Conservation (phyloP, 495 filamentous ascomycete genomes). For the Amorphotheca resinae region DNA sequence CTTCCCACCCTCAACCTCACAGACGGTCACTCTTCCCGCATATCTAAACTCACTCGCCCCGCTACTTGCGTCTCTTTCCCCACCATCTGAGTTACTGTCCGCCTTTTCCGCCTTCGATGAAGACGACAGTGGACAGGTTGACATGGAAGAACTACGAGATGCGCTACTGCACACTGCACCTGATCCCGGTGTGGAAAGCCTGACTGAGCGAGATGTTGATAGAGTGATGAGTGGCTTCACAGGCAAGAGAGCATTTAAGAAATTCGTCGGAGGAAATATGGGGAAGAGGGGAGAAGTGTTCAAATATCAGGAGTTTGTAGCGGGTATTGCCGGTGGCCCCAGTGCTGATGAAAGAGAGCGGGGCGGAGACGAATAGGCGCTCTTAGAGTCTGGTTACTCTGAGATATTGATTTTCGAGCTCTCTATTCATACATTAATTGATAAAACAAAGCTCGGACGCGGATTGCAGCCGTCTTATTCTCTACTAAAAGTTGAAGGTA, state of each 20-base stretch:
- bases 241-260: constrained; percentile 63
- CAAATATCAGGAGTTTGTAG: constrained; percentile 66
- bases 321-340: constrained; percentile 35
- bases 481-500: no score
- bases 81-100: constrained; percentile 62
- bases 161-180: constrained; percentile 71
- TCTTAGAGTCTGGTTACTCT: neutral
- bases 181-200: constrained; percentile 51
- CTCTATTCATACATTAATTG: no score
- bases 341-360: neutral
- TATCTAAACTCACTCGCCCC: constrained; percentile 70
- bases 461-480: no score
- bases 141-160: constrained; percentile 68
- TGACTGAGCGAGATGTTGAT: constrained; percentile 71
- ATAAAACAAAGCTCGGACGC: no score
- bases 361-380: constrained; percentile 3
- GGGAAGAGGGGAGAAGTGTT: constrained; percentile 59
- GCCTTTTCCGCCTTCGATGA: constrained; percentile 94
- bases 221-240: constrained; percentile 73
- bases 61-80: constrained; percentile 58
- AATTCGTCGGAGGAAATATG: constrained; percentile 26
- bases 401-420: neutral
- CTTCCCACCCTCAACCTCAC: constrained; percentile 55
- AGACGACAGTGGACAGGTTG: constrained; percentile 86
- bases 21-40: constrained; percentile 66